A percentile compares a stretch with the other conserved stretches of the same genome.
These are phyloP conservation scores for Auriscalpium microsporum DNA, from an alignment of 768 basidiomycete species.

Conservation along the genomic window DNA sequence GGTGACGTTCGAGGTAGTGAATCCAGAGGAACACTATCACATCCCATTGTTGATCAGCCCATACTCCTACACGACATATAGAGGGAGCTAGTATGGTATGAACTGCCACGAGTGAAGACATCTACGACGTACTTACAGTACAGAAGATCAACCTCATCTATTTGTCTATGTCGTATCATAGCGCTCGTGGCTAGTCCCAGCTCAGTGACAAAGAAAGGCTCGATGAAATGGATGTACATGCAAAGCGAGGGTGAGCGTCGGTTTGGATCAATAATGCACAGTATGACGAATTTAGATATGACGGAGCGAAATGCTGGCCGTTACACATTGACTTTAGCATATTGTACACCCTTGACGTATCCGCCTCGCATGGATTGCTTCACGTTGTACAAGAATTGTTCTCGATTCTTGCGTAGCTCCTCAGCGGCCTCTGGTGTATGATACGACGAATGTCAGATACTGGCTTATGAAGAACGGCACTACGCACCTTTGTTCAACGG, in stretches of 20 bases:
- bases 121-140: neutral
- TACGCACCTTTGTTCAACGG: conserved; percentile 93
- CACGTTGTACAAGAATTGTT: conserved; percentile 79
- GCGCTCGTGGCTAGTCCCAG: neutral
- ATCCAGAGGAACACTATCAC: conserved; percentile 79
- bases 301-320: conserved; percentile 7
- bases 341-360: conserved; percentile 67
- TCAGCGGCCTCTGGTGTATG: conserved; percentile 79
- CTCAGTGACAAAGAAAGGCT: neutral
- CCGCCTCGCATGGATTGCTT: conserved; percentile 81
- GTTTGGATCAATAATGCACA: neutral
- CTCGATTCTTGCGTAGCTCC: conserved; percentile 84
- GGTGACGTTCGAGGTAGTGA: conserved; percentile 71
- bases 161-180: neutral
- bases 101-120: neutral
- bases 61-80: conserved; percentile 85
- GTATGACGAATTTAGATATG: neutral
- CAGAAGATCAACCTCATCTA: neutral
- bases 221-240: neutral
- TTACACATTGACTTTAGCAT: conserved; percentile 62
- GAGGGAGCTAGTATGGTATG: conserved; percentile 55
- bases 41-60: conserved; percentile 89
- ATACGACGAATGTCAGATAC: neutral
- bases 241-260: neutral
- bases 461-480: neutral